phyloP scores from a whole-genome alignment of 2,329 filamentous ascomycete genomes.

The Amylocarpus encephaloides region DNA sequence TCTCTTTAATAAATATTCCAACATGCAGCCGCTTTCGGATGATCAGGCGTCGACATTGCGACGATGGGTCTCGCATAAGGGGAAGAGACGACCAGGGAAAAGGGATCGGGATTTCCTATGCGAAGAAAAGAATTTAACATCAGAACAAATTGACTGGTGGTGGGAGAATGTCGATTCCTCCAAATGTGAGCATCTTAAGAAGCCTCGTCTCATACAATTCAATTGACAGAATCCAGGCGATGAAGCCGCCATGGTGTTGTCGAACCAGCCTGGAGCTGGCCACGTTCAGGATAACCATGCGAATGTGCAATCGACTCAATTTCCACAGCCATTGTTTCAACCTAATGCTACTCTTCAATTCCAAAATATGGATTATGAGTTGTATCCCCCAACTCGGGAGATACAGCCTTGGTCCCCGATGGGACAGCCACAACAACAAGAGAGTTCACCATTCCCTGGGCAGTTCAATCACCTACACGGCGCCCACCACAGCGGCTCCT shows the following conservation, averaged over 20 bases:
- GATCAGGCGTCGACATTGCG: slow-evolving; percentile 15
- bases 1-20: no score
- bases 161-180: slow-evolving; percentile 6
- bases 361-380: not conserved
- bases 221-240: not conserved
- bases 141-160: slow-evolving; percentile 18
- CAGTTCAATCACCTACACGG: not conserved
- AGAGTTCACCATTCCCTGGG: not conserved
- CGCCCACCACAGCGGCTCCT: not conserved
- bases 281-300: not conserved
- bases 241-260: not conserved
- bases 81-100: slow-evolving; percentile 9
- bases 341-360: not conserved
- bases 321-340: not conserved
- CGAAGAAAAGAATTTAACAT: slow-evolving; percentile 14
- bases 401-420: slow-evolving; percentile 8
- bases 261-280: not conserved
- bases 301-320: not conserved
- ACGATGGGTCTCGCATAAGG: slow-evolving; percentile 11
- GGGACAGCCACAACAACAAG: not conserved
- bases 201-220: not conserved
- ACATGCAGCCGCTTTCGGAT: slow-evolving; percentile 12
- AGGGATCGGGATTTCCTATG: slow-evolving; percentile 10
- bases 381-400: not conserved
- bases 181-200: slow-evolving; percentile 3